Percentiles rank a stretch among this genome's conserved stretches.
phyloP scores from a whole-genome alignment of 2,329 filamentous ascomycete species.

The Fusarium chaquense region DNA sequence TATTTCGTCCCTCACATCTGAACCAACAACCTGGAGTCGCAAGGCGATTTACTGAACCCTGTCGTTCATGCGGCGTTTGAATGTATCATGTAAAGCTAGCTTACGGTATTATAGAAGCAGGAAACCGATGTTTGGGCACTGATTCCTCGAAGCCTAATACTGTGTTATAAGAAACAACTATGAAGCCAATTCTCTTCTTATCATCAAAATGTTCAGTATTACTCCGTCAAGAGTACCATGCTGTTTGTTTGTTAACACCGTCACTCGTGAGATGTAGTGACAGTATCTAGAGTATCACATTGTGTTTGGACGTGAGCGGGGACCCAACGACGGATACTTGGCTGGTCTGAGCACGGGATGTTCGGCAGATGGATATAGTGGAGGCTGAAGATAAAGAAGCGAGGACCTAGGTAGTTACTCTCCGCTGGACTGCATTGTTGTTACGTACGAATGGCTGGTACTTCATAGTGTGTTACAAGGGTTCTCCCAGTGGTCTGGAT shows the following conservation, averaged over 20 bases:
- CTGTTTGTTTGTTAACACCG: slow-evolving; percentile 3
- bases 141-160: background rate
- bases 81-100: background rate
- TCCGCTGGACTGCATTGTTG: slow-evolving; percentile 32
- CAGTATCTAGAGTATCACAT: background rate
- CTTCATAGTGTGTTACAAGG: background rate
- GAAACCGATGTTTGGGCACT: background rate
- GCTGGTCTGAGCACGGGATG: slow-evolving; percentile 15
- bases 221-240: background rate
- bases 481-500: background rate
- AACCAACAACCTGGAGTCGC: background rate
- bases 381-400: slow-evolving; percentile 19
- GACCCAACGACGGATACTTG: background rate
- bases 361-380: slow-evolving; percentile 25
- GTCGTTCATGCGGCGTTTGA: background rate
- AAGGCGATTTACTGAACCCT: background rate
- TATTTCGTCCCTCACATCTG: background rate
- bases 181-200: background rate
- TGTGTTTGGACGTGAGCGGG: slow-evolving; percentile 7
- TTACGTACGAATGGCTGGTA: slow-evolving; percentile 33
- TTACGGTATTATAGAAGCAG: background rate
- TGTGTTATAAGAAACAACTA: background rate
- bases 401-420: slow-evolving; percentile 4
- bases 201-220: background rate
- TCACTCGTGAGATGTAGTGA: slow-evolving; percentile 9